These are phyloP conservation scores for Saccharomycopsis schoenii DNA, from an alignment of 805 yeast species.

Conservation along the genomic window DNA sequence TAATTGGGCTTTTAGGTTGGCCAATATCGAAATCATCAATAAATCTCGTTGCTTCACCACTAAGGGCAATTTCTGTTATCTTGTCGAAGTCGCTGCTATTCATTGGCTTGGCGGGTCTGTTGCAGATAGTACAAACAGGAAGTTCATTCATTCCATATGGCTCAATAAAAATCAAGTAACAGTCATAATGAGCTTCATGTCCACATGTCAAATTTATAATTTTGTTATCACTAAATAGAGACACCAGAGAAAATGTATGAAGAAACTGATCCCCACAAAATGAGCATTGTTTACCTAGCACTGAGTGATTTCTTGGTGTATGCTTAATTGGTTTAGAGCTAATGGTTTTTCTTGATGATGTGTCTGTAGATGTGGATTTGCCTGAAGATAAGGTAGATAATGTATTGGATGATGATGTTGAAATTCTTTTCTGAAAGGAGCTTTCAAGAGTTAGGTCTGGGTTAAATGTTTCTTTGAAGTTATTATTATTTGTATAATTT, in stretches of 20 bases:
- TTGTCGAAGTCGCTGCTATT: conserved; percentile 6
- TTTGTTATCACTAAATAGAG: conserved; percentile 3
- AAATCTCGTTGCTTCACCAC: neutral
- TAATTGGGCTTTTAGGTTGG: neutral
- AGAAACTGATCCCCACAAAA: neutral
- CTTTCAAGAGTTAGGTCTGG: neutral
- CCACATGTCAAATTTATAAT: conserved; percentile 10
- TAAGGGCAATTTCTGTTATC: conserved; percentile 4
- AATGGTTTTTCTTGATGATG: neutral
- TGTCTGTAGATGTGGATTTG: neutral
- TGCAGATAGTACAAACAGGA: conserved; percentile 12
- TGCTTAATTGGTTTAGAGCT: neutral
- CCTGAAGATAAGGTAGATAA: neutral
- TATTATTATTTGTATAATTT: neutral
- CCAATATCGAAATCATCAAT: neutral
- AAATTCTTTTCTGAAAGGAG: neutral
- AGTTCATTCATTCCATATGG: conserved; percentile 1
- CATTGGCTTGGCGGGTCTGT: conserved; percentile 9
- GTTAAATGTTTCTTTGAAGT: neutral
- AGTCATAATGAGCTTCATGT: conserved; percentile 16
- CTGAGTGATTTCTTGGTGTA: neutral
- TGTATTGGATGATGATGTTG: neutral
- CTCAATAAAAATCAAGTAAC: conserved; percentile 11
- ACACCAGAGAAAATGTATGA: neutral
- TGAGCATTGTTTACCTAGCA: neutral